Conservation (phyloP, 192 early-diverging fungal species). For the Diversispora epigaea region DNA sequence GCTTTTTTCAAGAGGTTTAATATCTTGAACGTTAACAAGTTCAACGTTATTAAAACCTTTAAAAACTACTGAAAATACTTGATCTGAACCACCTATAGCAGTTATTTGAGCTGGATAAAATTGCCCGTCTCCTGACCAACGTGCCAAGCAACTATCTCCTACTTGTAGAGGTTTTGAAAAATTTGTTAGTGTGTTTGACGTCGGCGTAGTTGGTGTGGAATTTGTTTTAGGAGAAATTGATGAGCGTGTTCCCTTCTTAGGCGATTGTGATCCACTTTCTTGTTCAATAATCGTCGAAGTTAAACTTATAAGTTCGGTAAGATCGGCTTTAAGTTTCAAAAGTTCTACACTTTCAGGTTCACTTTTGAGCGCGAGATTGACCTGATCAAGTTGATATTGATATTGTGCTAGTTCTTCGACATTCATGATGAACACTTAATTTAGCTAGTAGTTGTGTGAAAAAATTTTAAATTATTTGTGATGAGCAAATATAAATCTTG, state of each 20-base stretch:
- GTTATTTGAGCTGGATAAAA: constrained; percentile 65
- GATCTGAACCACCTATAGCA: constrained; percentile 53
- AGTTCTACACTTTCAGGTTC: constrained; percentile 73
- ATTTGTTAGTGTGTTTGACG: neutral
- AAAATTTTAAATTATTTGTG: too few species aligned
- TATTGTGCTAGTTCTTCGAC: constrained; percentile 30
- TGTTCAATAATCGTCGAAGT: constrained; percentile 47
- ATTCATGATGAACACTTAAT: constrained; percentile 4
- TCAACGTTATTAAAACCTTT: constrained; percentile 61
- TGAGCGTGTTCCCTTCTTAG: constrained; percentile 5
- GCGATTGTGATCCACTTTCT: constrained; percentile 29
- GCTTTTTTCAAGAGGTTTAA: constrained; percentile 28
- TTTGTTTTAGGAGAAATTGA: constrained; percentile 27
- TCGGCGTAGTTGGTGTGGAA: constrained; percentile 29
- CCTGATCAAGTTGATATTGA: constrained; percentile 31
- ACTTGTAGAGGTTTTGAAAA: constrained; percentile 38
- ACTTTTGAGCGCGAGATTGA: constrained; percentile 65
- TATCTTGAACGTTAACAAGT: constrained; percentile 44
- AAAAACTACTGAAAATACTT: constrained; percentile 60
- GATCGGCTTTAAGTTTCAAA: constrained; percentile 60
- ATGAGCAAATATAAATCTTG: too few species aligned
- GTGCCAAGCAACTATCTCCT: constrained; percentile 63
- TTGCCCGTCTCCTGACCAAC: constrained; percentile 65
- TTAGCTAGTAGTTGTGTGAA: too few species aligned
- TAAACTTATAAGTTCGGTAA: constrained; percentile 69